Evolutionary conservation across 1,284 basidiomycete genomes (phyloP), one percentile per base, ranked within the genome.

Genomic region (Ceratobasidium sp.): DNA sequence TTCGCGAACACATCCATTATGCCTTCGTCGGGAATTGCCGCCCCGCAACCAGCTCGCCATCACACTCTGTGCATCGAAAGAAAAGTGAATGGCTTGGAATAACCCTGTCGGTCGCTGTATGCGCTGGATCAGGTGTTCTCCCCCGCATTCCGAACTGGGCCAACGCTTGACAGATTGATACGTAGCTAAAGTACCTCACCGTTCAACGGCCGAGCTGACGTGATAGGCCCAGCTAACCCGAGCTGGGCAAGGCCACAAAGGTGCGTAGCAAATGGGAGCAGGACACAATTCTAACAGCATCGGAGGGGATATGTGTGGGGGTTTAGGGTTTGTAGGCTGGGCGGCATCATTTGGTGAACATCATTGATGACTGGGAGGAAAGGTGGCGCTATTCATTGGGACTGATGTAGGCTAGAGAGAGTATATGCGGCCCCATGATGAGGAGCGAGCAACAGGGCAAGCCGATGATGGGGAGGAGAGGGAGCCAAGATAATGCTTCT

Each of bases 181-280:
- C n/a, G 45, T 27, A 38, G 58, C 58, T n/a, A 62, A 62, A 62
- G 43, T 27, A 62, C 20, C 58, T 47, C 58, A 43, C 58, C 54
- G 54, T 38, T n/a, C n/a, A 35, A 56, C 54, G 42, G 38, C 29
- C 32, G 25, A 50, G 29, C 32, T 53, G 29, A 53, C 29, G 50
- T 42, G 58, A 43, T 62, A 31, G 29, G 45, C 50, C 43, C 29
- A 62, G 31, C 58, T 62, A 62, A 62, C 58, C 58, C 58, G 58
- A 50, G 45, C 58, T 43, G 58, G 58, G 17, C 20, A 34, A 62
- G 50, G 50, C 15, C 27, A 45, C 38, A 47, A 57, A 20, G 55
- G 20, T 40, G 35, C 40, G 56, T 17, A 58, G 27, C 25, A 58
- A 58, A 45, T 25, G 3, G 12, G 55, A 12, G 32, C n/a, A n/a